Base-by-base conservation (phyloP, 164 flowering plant species). In the Dillenia suffruticosa region DNA sequence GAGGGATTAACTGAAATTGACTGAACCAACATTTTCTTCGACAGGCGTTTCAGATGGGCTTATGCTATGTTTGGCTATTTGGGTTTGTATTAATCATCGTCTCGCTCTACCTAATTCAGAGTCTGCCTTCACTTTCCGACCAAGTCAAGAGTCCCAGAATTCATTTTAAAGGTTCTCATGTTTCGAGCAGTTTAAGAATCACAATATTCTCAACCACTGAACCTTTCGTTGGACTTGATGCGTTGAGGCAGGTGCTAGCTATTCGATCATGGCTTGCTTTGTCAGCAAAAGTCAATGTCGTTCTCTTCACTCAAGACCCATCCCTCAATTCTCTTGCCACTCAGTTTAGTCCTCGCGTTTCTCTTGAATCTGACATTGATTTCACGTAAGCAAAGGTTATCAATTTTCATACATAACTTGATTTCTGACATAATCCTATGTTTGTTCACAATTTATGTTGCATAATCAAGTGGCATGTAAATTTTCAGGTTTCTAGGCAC, bases 201-300 rank as follows among this genome's bases (percentile, higher is more conserved):
- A 81, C 90, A 9, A 71, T 94, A 16, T 91, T 89, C 71, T 65
- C 96, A 0, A 86, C 86, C 4, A 93, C 96, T 1, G 65, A 61
- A 9, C 82, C 91, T 12, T 87, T 85, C 64, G 61, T 26, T 46
- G 89, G 86, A 56, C 63, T 76, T 12, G 63, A 71, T 51, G 92
- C 92, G 16, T 63, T 70, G 12, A 80, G 76, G 59, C 97, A 89
- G 79, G 70, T 60, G 52, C 58, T 89, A 45, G 93, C 96, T 2
- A 59, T 94, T 65, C 80, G 88, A 50, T 91, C 99, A 24, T 91
- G 99, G 99, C 90, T 94, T 48, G 86, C 81, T 45, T 69, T 91
- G 62, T 84, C 96, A 10, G 74, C 86, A 3, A 64, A 74, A 44
- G 63, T 91, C 17, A 71, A 63, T 9, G 96, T 94, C 46, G 88